Base-by-base conservation (phyloP, 306 rosid species). In the Casuarina equisetifolia region DNA sequence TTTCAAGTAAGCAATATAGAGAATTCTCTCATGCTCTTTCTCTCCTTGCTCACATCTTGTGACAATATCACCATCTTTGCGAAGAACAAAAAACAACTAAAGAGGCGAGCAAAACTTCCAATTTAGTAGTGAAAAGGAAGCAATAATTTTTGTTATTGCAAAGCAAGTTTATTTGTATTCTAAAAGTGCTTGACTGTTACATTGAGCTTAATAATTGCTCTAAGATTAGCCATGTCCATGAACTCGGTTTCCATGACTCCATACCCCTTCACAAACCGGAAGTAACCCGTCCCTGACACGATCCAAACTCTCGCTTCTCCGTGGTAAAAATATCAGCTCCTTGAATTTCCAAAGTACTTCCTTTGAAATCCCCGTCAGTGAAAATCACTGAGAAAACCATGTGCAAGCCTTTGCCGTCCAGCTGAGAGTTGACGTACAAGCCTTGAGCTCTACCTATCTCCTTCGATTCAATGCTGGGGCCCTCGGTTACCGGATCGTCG, bases 391-490 rank as follows among this genome's bases (percentile, higher is more conserved):
- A 86, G 78, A 88, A 90, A 44, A 86, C 89, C 85, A 88, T 63
- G 64, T 85, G 80, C 79, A 88, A 46, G 0, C 79, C 89, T 70
- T 84, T 83, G 3, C 92, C 95, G 3, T 84, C 88, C 70, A 83
- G 76, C 51, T 79, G 89, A 15, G 95, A 86, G 80, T 88, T 86
- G n/a, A 86, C 35, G 77, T 84, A 88, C 57, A 83, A 1, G 6
- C 95, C 95, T 77, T 88, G 92, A 8, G 89, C 91, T 76, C 92
- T 84, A 17, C 92, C 92, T 25, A 88, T 86, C 59, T 74, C 57
- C 19, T 57, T 20, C 5, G 95, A 88, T 3, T 83, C 82, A 2
- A 76, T 78, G 49, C 15, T 52, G 61, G 91, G 86, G 40, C 89
- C 91, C 48, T 43, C 85, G 9, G 95, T 88, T 10, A 88, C 88